These are phyloP conservation scores for Ophiostoma ulmi DNA, from an alignment of 2,329 filamentous ascomycete genomes.

Conservation along the genomic window DNA sequence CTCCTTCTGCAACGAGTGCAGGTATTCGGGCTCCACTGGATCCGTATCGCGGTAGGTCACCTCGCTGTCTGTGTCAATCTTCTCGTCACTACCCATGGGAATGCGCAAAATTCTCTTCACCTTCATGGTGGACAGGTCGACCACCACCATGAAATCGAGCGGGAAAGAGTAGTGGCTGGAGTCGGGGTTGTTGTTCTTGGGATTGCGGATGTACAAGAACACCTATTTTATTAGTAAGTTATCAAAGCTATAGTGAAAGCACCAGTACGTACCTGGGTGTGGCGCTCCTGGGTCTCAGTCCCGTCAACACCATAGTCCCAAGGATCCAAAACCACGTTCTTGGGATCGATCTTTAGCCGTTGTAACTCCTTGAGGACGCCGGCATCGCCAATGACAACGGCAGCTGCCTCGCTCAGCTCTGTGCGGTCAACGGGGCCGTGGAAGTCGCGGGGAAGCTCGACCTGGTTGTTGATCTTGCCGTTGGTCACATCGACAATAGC, in stretches of 20 bases:
- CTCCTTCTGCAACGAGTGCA: conserved; percentile 3
- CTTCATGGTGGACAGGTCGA: conserved; percentile 45
- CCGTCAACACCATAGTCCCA: conserved; percentile 60
- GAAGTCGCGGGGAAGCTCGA: conserved; percentile 52
- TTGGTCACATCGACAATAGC: conserved; percentile 48
- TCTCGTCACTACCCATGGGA: conserved; percentile 48
- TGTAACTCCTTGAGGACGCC: conserved; percentile 55
- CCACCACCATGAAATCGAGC: conserved; percentile 54
- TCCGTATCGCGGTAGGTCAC: conserved; percentile 35
- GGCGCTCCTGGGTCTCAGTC: conserved; percentile 23
- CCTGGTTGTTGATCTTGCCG: conserved; percentile 50
- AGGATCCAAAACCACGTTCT: conserved; percentile 55
- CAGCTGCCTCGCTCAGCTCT: conserved; percentile 56
- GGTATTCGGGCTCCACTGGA: conserved; percentile 31
- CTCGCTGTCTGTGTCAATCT: conserved; percentile 29
- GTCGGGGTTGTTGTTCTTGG: conserved; percentile 56
- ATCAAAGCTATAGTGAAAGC: neutral
- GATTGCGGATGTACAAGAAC: conserved; percentile 62
- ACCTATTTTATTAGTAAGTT: neutral
- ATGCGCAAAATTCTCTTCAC: conserved; percentile 41
- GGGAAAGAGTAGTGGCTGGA: conserved; percentile 57
- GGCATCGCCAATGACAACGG: conserved; percentile 49
- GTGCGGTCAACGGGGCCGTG: conserved; percentile 57
- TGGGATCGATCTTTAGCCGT: conserved; percentile 55
- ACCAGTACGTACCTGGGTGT: conserved; percentile 46